Evolutionary conservation across 1,284 basidiomycete genomes (phyloP), one percentile per base, ranked within the genome.

Genomic region (Microbotryum silenes-acaulis): DNA sequence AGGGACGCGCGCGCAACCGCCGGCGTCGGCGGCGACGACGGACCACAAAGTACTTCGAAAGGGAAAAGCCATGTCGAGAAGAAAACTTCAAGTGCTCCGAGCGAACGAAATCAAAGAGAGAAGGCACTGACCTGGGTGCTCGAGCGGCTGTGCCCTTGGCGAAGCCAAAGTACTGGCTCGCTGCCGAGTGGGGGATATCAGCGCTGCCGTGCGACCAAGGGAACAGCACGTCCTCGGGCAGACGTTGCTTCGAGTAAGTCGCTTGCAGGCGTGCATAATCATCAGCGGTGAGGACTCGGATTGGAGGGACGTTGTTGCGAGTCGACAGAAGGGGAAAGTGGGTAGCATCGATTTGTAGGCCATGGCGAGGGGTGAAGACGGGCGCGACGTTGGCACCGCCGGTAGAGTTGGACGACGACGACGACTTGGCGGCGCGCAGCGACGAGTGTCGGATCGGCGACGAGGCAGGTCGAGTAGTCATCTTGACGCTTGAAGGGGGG

Each of bases 171-270:
- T 91, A 91, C 37, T 80, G 78, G 73, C 86, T 87, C 77, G 89
- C 88, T 0, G 83, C 82, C 29, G 81, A 75, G 72, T 88, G 88
- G 65, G 85, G 80, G 68, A 87, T 85, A 71, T 91, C 88, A 73
- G 93, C 67, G n/a, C 62, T 79, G 61, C 88, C 85, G 74, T 90
- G 85, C 57, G 89, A 76, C 79, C 92, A 88, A 31, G 90, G 86
- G 75, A 91, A 88, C 71, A 92, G 81, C 71, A 86, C 80, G 53
- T 80, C 78, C 77, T 90, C 88, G 1, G 86, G 85, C 4, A 87
- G 82, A 73, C 88, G 85, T 4, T 82, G 77, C 61, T 82, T 79
- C 64, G 82, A 76, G 69, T 87, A 82, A n/a, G 78, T 74, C 67
- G 82, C 79, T 61, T 87, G 84, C 61, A 89, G 77, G 48, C 78